Percentiles rank a stretch among this genome's conserved stretches.
phyloP scores from a whole-genome alignment of 352 stramenopile species.

The Pythium pectinolyticum region DNA sequence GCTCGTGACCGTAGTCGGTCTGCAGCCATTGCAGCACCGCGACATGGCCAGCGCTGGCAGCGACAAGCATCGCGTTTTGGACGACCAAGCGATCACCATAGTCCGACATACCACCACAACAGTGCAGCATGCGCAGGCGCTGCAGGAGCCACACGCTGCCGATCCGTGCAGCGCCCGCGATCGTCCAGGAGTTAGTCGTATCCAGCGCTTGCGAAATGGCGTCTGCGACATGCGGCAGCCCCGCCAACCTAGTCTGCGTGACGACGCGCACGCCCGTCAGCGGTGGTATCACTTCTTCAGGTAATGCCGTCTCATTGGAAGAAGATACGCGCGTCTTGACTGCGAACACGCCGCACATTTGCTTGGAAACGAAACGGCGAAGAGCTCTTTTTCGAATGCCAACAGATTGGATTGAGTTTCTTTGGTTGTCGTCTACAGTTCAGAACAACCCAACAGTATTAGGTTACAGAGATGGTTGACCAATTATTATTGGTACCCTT shows the following conservation, averaged over 20 bases:
- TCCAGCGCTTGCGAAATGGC: conserved; percentile 4
- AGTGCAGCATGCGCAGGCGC: conserved; percentile 7
- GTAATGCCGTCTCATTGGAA: not conserved
- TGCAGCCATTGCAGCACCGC: conserved; percentile 10
- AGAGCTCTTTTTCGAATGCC: conserved; percentile 8
- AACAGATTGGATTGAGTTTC: not conserved
- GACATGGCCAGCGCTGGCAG: conserved; percentile 3
- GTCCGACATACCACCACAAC: conserved; percentile 1
- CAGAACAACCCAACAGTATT: not conserved
- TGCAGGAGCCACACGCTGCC: conserved; percentile 18
- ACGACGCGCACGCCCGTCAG: conserved; percentile 11
- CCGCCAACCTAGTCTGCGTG: not conserved
- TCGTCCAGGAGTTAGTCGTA: not conserved
- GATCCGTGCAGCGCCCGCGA: conserved; percentile 2
- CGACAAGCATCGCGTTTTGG: not conserved
- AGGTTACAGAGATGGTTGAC: conserved; percentile 6
- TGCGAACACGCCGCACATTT: conserved; percentile 3
- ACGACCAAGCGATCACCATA: conserved; percentile 14
- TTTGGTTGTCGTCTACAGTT: not conserved
- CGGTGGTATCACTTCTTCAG: not conserved
- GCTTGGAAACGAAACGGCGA: not conserved
- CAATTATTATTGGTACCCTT: too few relatives aligned
- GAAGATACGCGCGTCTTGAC: not conserved
- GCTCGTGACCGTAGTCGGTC: not conserved
- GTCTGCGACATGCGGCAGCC: conserved; percentile 9